Evolutionary conservation across 495 filamentous ascomycete genomes (phyloP).

Genomic region (Talaromyces stipitatus): DNA sequence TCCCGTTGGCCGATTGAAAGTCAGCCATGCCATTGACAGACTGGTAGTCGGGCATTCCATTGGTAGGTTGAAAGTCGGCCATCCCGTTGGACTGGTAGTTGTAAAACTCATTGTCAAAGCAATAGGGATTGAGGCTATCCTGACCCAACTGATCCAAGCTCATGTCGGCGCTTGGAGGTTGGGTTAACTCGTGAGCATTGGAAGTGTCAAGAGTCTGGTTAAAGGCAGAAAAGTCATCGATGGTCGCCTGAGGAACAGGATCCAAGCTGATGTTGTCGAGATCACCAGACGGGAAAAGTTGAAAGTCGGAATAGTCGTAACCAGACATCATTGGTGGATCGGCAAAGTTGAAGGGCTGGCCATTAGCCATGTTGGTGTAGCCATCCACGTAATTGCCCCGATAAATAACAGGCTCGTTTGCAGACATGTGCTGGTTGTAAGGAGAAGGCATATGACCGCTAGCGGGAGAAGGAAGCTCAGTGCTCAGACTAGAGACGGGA

Average conservation of each 20-base stretch:
- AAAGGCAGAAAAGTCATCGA: not conserved
- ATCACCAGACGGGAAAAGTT: conserved; percentile 14
- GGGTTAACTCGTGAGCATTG: not conserved
- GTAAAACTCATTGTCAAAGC: conserved; percentile 6
- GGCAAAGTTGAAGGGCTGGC: conserved; percentile 20
- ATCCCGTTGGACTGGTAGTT: not conserved
- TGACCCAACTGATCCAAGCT: conserved; percentile 4
- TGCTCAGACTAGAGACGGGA: conserved; percentile 38
- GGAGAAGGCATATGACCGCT: conserved; percentile 23
- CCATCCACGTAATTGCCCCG: not conserved
- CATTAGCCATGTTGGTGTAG: not conserved
- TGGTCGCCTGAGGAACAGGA: not conserved
- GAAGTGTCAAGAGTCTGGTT: not conserved
- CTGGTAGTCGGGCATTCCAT: conserved; percentile 1
- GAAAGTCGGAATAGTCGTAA: conserved; percentile 19
- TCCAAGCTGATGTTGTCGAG: not conserved
- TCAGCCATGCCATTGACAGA: not conserved
- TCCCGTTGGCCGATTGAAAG: not conserved
- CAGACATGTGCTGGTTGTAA: conserved; percentile 7
- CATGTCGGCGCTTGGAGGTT: conserved; percentile 6
- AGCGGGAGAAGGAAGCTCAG: conserved; percentile 24
- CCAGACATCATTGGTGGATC: conserved; percentile 19
- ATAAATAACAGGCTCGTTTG: conserved; percentile 9
- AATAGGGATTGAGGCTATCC: not conserved
- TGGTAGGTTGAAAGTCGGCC: not conserved